Conservation (phyloP, 1,284 basidiomycete genomes). For the Moesziomyces sp. region DNA sequence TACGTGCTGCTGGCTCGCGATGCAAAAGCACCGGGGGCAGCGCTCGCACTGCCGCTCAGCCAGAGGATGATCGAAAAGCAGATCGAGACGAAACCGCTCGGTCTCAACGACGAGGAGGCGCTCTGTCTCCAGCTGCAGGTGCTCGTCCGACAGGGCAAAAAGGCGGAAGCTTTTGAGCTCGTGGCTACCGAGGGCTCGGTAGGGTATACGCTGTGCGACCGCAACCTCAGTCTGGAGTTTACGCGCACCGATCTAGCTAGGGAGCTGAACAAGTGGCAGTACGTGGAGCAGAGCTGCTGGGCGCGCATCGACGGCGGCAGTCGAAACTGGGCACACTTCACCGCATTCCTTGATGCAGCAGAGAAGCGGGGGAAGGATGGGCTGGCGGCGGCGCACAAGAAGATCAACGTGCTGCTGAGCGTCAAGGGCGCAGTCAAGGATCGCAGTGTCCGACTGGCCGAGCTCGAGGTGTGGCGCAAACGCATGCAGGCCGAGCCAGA, state of each 20-base stretch:
- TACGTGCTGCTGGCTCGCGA: constrained; percentile 74
- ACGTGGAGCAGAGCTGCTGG: constrained; percentile 78
- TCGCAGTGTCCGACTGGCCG: constrained; percentile 80
- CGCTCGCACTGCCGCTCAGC: constrained; percentile 76
- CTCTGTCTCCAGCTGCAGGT: constrained; percentile 79
- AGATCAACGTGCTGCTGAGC: constrained; percentile 22
- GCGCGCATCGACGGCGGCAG: constrained; percentile 51
- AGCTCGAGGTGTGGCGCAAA: constrained; percentile 68
- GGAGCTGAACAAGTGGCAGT: constrained; percentile 61
- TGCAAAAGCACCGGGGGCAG: constrained; percentile 64
- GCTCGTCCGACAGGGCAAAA: constrained; percentile 74
- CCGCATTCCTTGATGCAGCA: constrained; percentile 24
- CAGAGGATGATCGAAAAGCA: constrained; percentile 74
- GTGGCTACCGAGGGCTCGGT: constrained; percentile 71
- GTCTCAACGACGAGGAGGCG: constrained; percentile 77
- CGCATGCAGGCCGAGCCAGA: constrained; percentile 5
- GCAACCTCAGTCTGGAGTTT: constrained; percentile 78
- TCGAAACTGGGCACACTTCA: constrained; percentile 41
- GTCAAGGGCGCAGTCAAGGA: constrained; percentile 76
- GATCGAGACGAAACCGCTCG: constrained; percentile 79
- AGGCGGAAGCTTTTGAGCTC: constrained; percentile 74
- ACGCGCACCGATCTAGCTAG: constrained; percentile 56
- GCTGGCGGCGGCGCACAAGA: constrained; percentile 29
- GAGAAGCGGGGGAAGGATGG: constrained; percentile 31
- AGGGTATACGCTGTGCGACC: constrained; percentile 76